phyloP scores from a whole-genome alignment of 768 basidiomycete genomes.

The Filobasidium wieringae region DNA sequence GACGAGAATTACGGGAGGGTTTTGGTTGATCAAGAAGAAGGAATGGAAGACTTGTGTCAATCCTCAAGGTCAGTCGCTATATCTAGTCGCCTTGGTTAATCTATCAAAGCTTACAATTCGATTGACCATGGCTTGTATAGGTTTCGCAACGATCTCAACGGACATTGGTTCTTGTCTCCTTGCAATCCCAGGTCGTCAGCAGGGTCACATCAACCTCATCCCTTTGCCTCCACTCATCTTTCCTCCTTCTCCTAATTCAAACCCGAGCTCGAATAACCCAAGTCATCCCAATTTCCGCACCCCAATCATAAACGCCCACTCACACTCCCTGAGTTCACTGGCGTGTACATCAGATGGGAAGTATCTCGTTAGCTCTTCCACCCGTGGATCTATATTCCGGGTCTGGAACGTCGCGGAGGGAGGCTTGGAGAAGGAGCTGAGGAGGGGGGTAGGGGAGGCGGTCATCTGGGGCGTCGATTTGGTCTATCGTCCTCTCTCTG shows the following conservation, averaged over 20 bases:
- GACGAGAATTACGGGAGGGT: constrained; percentile 16
- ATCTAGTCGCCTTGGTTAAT: neutral
- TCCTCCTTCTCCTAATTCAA: neutral
- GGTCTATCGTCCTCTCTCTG: neutral
- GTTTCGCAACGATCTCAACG: constrained; percentile 32
- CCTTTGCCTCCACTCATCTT: constrained; percentile 26
- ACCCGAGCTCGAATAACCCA: neutral
- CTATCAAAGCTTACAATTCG: neutral
- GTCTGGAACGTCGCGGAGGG: constrained; percentile 35
- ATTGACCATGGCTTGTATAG: constrained; percentile 11
- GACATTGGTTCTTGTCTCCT: constrained; percentile 28
- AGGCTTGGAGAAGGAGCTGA: constrained; percentile 29
- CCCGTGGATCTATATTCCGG: constrained; percentile 34
- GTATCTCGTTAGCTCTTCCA: constrained; percentile 33
- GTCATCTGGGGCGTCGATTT: constrained; percentile 36
- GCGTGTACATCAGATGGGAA: constrained; percentile 26
- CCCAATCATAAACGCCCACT: constrained; percentile 38
- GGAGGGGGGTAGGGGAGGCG: constrained; percentile 36
- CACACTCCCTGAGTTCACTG: constrained; percentile 30
- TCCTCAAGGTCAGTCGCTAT: constrained; percentile 23
- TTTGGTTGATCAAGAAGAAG: constrained; percentile 26
- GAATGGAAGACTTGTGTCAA: constrained; percentile 38
- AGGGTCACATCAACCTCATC: constrained; percentile 39
- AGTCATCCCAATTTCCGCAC: constrained; percentile 25
- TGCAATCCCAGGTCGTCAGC: constrained; percentile 38